phyloP scores from a whole-genome alignment of 129 eudicot species.

The Deinandra increscens region DNA sequence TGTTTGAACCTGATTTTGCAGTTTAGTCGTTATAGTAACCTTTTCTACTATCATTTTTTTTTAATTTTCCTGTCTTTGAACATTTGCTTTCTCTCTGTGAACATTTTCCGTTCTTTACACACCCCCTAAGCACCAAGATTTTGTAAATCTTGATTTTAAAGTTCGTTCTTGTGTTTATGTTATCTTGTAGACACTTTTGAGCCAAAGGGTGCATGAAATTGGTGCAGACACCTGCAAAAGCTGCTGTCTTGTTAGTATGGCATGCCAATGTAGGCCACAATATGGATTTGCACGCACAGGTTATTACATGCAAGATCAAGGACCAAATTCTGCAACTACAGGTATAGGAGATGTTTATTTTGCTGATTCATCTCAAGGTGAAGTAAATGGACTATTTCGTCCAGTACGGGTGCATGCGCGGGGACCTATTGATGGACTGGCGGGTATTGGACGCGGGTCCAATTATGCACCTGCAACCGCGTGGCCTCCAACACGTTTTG shows the following conservation, averaged over 20 bases:
- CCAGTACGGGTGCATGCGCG: slow-evolving; percentile 90
- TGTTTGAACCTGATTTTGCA: background rate
- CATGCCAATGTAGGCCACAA: slow-evolving; percentile 82
- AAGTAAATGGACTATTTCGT: slow-evolving; percentile 75
- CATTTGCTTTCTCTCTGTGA: background rate
- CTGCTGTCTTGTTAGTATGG: slow-evolving; percentile 77
- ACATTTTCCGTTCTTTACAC: background rate
- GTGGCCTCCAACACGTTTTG: slow-evolving; percentile 95
- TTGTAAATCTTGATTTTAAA: background rate
- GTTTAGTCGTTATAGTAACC: background rate
- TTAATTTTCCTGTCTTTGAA: background rate
- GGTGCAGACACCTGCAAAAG: slow-evolving; percentile 92
- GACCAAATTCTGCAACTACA: slow-evolving; percentile 47
- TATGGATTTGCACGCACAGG: slow-evolving; percentile 69
- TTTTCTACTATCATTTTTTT: background rate
- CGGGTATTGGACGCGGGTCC: slow-evolving; percentile 95
- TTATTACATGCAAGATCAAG: slow-evolving; percentile 82
- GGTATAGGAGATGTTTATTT: slow-evolving; percentile 70
- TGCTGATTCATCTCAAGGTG: slow-evolving; percentile 70
- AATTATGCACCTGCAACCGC: slow-evolving; percentile 65
- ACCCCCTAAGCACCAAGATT: background rate
- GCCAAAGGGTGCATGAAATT: slow-evolving; percentile 92
- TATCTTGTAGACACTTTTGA: slow-evolving; percentile 72
- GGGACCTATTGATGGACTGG: slow-evolving; percentile 89
- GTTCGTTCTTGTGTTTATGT: slow-evolving; percentile 8